Conservation (phyloP, 2,329 filamentous ascomycete species). For the Mycosphaerella sp. region DNA sequence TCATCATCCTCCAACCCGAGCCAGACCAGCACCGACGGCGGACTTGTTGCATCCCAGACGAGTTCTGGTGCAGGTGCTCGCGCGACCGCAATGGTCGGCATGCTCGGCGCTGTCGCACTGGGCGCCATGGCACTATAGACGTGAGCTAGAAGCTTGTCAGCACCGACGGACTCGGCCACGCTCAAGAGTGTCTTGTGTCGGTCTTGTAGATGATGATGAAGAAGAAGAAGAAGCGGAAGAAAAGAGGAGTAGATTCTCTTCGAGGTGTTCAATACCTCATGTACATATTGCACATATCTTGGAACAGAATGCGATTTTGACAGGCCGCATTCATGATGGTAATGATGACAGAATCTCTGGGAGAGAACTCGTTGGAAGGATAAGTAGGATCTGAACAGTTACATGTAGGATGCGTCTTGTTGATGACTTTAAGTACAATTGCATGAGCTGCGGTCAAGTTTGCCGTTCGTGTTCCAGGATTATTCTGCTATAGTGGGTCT, state of each 20-base stretch:
- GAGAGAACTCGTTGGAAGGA: not conserved
- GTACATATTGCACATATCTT: not conserved
- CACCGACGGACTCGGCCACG: too few species aligned
- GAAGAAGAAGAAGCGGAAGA: not conserved
- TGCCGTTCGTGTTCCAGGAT: not conserved
- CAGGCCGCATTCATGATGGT: not conserved
- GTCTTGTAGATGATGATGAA: slow-evolving; percentile 11
- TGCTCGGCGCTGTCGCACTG: slow-evolving; percentile 27
- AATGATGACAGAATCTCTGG: not conserved
- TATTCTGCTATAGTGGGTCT: not conserved
- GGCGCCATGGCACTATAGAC: slow-evolving; percentile 20
- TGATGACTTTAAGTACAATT: too few species aligned
- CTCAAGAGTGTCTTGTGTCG: too few species aligned
- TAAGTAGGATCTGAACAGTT: not conserved
- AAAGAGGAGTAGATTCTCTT: not conserved
- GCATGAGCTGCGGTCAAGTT: not conserved
- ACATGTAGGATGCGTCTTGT: not conserved
- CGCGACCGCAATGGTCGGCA: slow-evolving; percentile 23
- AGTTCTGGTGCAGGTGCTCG: slow-evolving; percentile 20
- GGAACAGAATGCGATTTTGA: too few species aligned
- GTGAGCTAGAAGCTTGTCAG: too few species aligned
- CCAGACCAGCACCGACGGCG: slow-evolving; percentile 5
- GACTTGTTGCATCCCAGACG: slow-evolving; percentile 4
- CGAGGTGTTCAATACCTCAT: not conserved
- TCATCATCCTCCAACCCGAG: slow-evolving; percentile 7